phyloP scores from a whole-genome alignment of 2,329 filamentous ascomycete species.

The Cadophora sp. region DNA sequence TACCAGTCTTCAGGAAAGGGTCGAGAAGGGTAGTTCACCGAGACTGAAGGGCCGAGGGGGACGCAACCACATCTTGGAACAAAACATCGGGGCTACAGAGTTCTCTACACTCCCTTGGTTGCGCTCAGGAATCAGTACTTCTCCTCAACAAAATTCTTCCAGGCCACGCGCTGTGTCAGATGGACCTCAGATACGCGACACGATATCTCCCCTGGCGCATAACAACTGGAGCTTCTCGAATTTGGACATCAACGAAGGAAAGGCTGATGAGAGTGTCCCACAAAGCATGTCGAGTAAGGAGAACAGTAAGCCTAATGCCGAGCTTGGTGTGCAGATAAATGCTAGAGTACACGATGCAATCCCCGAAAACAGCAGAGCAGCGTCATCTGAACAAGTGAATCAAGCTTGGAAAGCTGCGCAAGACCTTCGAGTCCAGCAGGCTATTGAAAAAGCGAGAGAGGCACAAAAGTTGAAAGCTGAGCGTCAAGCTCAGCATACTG shows the following conservation, averaged over 20 bases:
- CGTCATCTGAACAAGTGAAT: slow-evolving; percentile 1
- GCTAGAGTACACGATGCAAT: not conserved
- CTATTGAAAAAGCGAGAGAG: slow-evolving; percentile 28
- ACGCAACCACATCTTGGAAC: slow-evolving; percentile 3
- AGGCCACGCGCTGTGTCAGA: slow-evolving; percentile 63
- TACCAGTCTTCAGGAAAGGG: slow-evolving; percentile 6
- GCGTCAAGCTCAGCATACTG: not conserved
- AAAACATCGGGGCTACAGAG: slow-evolving; percentile 5
- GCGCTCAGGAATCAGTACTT: not conserved
- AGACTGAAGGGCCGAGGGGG: slow-evolving; percentile 12
- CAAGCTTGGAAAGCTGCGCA: slow-evolving; percentile 31
- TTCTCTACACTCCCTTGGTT: slow-evolving; percentile 15
- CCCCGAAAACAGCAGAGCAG: not conserved
- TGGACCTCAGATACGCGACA: slow-evolving; percentile 54
- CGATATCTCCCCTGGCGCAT: slow-evolving; percentile 60
- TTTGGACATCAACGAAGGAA: slow-evolving; percentile 41
- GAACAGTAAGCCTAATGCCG: not conserved
- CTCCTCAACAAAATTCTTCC: slow-evolving; percentile 19
- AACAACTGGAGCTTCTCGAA: slow-evolving; percentile 66
- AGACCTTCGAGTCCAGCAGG: slow-evolving; percentile 29
- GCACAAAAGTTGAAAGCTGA: slow-evolving; percentile 8
- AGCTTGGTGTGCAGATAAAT: not conserved
- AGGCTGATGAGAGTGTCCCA: not conserved
- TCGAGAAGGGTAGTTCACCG: slow-evolving; percentile 4
- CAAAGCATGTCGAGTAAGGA: not conserved